Base-by-base conservation (phyloP, 495 filamentous ascomycete genomes). In the Lasiosphaeria hispida region DNA sequence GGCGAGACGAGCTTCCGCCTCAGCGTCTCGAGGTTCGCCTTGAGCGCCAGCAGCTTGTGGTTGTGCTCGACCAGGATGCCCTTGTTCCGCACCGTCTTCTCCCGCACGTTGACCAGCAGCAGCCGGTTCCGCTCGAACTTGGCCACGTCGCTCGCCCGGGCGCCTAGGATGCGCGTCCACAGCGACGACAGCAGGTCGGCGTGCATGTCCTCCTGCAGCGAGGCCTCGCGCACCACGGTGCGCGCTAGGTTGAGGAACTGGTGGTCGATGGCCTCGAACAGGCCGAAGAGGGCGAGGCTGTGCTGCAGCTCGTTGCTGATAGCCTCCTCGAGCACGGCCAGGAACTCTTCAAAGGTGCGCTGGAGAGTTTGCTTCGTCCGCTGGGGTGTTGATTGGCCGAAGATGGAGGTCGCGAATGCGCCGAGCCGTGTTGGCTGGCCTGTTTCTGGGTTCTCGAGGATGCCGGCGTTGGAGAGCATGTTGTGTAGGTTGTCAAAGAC, bases 71-170 rank as follows among this genome's bases (percentile, higher is more conserved):
- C 82, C 1, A 96, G 77, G 9, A 93, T 81, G 38, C 84, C 83
- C 64, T 95, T 95, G 72, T 96, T 95, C n/a, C 82, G 79, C 10
- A 93, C 85, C 10, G 92, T 96, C 63, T 86, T 88, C 30, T 85
- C 82, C 53, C 90, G 85, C 44, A 96, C 87, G 59, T 85, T 88
- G 23, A 78, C 79, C 30, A 96, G 85, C 2, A 89, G 76, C 37
- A 82, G 75, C 52, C 86, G 85, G 74, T 96, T 96, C 71, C 88
- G 87, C 67, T 96, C 90, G 72, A 89, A 96, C 71, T 96, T 96
- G 70, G 83, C 83, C 0, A 96, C 79, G 38, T 85, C 81, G 50
- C 73, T 72, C 3, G 85, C 82, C 55, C 89, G 86, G 30, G 88
- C 76, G 0, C 90, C 90, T 0, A 96, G 81, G 5, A 96, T 83